Conservation (phyloP, 2,329 filamentous ascomycete species). For the Rugonectria rugulosa region DNA sequence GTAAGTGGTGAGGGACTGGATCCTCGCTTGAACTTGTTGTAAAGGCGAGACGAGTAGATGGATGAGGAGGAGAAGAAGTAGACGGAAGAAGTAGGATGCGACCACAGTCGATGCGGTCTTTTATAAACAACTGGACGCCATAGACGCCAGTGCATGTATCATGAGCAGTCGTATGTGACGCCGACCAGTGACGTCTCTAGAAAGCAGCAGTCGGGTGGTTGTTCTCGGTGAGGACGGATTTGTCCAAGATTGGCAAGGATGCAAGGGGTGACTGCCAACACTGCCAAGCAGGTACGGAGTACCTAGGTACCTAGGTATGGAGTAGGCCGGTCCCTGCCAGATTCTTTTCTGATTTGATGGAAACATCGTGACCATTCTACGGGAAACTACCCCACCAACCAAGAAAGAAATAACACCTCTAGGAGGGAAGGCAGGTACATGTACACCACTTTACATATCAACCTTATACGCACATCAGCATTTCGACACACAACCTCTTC, state of each 20-base stretch:
- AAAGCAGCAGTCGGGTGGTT: neutral
- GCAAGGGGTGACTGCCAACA: too few species aligned
- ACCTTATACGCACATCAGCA: too few species aligned
- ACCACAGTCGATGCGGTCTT: neutral
- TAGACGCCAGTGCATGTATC: neutral
- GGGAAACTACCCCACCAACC: neutral
- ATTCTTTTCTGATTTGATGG: too few species aligned
- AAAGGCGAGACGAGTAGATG: neutral
- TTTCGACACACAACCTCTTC: too few species aligned
- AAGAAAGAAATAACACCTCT: neutral
- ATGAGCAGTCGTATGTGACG: neutral
- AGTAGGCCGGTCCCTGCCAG: too few species aligned
- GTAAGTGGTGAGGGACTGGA: conserved; percentile 1
- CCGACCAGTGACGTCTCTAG: neutral
- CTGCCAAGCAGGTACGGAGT: neutral
- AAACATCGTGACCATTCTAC: conserved; percentile 17
- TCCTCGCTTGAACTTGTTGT: neutral
- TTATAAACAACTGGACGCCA: conserved; percentile 3
- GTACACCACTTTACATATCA: too few species aligned
- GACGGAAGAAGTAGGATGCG: too few species aligned
- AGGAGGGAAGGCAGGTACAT: too few species aligned
- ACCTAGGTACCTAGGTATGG: too few species aligned
- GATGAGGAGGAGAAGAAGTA: neutral
- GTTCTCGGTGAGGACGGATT: conserved; percentile 24
- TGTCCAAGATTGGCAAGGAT: neutral